Evolutionary conservation across 163 green algal species (phyloP), one percentile per base, ranked within the genome.

Genomic region (Volvox carteri): DNA sequence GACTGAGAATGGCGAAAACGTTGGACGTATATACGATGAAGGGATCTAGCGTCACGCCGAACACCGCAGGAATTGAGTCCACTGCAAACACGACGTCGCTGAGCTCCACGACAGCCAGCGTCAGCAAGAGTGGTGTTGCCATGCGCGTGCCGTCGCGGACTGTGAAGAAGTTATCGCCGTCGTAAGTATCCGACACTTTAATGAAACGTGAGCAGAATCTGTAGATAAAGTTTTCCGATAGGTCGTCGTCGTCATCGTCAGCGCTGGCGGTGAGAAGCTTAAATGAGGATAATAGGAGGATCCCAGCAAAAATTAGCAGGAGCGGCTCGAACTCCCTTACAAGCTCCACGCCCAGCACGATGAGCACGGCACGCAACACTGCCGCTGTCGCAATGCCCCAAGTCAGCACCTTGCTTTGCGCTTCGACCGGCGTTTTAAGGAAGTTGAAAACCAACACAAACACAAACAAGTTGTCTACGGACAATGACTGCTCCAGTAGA

Each of bases 391-490:
- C 90, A 50, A 99, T 98, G 81, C 97, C 97, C 54, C 96, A 99
- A 0, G 86, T 94, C 35, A 99, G 91, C 88, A 98, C 95, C 91
- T 96, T 97, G 41, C 91, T 87, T 92, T 99, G 96, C 33, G 86
- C 90, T 4, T 92, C 80, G 16, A 84, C 23, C 0, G 97, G 96
- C 5, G 97, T 98, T 78, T 98, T 96, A 91, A 99, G 99, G 92
- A 99, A 99, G 39, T 95, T 94, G 92, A 99, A 99, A 1, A 99
- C 95, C n/a, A 99, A 94, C 35, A 99, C 94, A 85, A 99, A 99
- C 19, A 99, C 98, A 93, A 99, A 99, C 33, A 99, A 92, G 88
- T 99, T 99, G 95, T 99, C 98, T 12, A 99, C 96, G 11, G 94
- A 98, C 48, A 99, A 89, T 42, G 90, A 97, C 94, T 99, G 98